These are phyloP conservation scores for Neonectria faginata DNA, from an alignment of 2,329 filamentous ascomycete genomes.

Conservation along the genomic window DNA sequence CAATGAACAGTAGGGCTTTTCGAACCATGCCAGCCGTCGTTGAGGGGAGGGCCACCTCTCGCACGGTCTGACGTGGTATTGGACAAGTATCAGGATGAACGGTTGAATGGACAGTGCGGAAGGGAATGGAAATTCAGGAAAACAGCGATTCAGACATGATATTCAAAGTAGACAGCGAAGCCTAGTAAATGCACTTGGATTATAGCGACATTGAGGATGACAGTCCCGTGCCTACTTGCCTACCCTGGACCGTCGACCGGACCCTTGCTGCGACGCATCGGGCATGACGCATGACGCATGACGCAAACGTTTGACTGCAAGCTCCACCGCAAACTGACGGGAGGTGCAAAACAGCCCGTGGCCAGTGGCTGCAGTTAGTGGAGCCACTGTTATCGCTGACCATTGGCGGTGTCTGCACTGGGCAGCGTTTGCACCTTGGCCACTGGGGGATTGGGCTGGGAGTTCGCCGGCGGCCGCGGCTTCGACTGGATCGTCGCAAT, in stretches of 20 bases:
- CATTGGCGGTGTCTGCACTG: slow-evolving; percentile 20
- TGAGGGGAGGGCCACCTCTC: neutral
- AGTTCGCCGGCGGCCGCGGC: slow-evolving; percentile 1
- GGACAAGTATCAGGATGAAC: neutral
- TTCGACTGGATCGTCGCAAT: neutral
- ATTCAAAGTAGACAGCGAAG: neutral
- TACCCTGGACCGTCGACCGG: slow-evolving; percentile 7
- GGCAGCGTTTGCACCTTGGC: slow-evolving; percentile 18
- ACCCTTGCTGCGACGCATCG: slow-evolving; percentile 8
- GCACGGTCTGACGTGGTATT: no score
- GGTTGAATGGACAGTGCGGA: neutral
- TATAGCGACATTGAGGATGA: neutral
- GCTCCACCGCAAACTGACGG: no score
- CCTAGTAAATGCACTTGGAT: neutral
- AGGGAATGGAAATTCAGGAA: neutral
- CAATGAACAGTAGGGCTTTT: neutral
- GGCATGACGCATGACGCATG: slow-evolving; percentile 30
- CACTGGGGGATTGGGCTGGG: slow-evolving; percentile 16
- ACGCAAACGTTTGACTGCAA: slow-evolving; percentile 6
- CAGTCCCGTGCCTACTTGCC: neutral
- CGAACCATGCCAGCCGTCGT: neutral
- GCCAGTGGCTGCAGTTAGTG: slow-evolving; percentile 12
- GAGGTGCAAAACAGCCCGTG: slow-evolving; percentile 6
- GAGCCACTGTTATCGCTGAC: slow-evolving; percentile 17
- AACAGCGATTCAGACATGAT: neutral